Evolutionary conservation across 2,329 filamentous ascomycete genomes (phyloP).

Genomic region (Akanthomyces dipterigenus): DNA sequence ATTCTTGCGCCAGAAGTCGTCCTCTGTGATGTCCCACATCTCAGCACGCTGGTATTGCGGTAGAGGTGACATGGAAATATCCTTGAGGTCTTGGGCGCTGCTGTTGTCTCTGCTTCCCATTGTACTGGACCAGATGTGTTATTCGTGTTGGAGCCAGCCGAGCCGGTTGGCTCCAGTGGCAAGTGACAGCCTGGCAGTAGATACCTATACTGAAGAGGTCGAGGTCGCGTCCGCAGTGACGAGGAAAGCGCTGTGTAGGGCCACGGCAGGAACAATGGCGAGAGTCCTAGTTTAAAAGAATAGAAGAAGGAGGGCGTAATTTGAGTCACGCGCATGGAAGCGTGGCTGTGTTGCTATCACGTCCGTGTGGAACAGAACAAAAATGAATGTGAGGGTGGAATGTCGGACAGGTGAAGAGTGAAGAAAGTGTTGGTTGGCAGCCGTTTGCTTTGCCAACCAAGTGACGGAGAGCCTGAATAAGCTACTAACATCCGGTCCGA

Average conservation of each 20-base stretch:
- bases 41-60: not conserved
- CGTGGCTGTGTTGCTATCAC: not conserved
- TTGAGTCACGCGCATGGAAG: not conserved
- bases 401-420: not conserved
- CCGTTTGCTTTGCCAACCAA: not conserved
- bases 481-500: not conserved
- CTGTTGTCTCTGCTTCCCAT: not conserved
- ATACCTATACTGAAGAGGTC: slow-evolving; percentile 1
- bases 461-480: not conserved
- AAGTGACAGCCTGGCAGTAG: not conserved
- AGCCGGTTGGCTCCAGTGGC: not conserved
- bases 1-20: slow-evolving; percentile 28
- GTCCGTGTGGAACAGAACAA: not conserved
- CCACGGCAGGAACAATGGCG: not conserved
- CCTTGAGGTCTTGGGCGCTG: not conserved
- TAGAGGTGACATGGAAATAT: not conserved
- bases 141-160: not conserved
- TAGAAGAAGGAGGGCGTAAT: not conserved
- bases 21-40: slow-evolving; percentile 31
- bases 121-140: not conserved
- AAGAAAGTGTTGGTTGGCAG: not conserved
- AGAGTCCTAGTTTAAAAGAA: not conserved
- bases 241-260: not conserved
- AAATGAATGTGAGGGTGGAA: not conserved
- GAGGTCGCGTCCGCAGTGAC: not conserved